Base-by-base conservation (phyloP, 2,329 filamentous ascomycete species). In the Fusarium nodosum region DNA sequence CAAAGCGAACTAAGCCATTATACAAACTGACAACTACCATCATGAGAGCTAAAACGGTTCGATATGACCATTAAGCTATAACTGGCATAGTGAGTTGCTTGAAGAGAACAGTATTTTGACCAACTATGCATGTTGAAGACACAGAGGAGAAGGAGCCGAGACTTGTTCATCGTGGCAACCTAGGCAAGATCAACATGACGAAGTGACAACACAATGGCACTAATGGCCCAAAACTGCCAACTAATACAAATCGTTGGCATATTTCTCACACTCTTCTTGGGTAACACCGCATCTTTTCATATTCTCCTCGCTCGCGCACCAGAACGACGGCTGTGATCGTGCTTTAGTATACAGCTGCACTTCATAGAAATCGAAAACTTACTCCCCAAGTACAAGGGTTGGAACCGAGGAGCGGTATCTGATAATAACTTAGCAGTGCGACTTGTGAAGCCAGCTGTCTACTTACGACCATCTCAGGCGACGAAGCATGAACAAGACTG, bases 381-480 rank as follows among this genome's bases (percentile, higher is more conserved):
- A 56, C 54, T 16, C 54, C 54, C 54, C 54, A 56, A 41, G 54
- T 56, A 6, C 54, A 56, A 28, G 54, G 54, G 15, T 56, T n/a
- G 7, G 54, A 39, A 1, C 54, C 54, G 7, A 56, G 28, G 18
- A 52, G 54, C 13, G 54, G 54, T 11, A 56, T 39, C 54, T 56
- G 20, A 18, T 16, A 20, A 20, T 3, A n/a, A 20, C 20, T 56
- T 31, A 56, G 45, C 15, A 30, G 34, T 20, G 34, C 38, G 10
- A 7, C 36, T 26, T 16, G 16, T 16, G 26, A 4, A 5, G 24
- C 6, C 11, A 13, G 7, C 13, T 26, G 4, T 15, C 8, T 5
- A 52, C 54, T 26, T 20, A 56, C 54, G 7, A 56, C 54, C n/a
- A 56, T 20, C 16, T 56, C 45, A 5, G 20, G 54, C 7, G 18